Conservation (phyloP, 768 basidiomycete species). For the Lentinula boryana region DNA sequence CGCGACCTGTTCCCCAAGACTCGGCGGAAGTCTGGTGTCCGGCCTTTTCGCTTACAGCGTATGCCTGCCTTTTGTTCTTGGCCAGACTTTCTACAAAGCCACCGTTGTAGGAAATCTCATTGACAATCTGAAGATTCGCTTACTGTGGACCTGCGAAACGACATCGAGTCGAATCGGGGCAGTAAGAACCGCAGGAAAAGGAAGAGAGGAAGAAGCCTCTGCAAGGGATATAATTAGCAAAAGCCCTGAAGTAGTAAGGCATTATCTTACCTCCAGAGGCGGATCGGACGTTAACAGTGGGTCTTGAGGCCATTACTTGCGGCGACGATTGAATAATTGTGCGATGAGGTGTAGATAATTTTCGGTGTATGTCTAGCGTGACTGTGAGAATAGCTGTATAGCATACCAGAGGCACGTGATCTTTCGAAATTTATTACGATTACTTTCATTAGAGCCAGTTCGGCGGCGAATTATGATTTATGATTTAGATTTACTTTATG, state of each 20-base stretch:
- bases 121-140: conserved; percentile 31
- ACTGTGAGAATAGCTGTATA: not conserved
- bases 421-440: no score
- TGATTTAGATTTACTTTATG: no score
- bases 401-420: not conserved
- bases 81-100: conserved; percentile 78
- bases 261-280: conserved; percentile 57
- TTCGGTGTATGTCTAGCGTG: not conserved
- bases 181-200: conserved; percentile 93
- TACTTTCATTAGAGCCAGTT: no score
- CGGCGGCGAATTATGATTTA: no score
- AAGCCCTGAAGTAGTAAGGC: not conserved
- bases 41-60: conserved; percentile 95
- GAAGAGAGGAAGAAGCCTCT: conserved; percentile 86
- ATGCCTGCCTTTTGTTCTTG: conserved; percentile 97
- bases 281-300: conserved; percentile 82
- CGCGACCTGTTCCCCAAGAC: conserved; percentile 99
- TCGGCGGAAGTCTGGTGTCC: conserved; percentile 99
- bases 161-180: conserved; percentile 99
- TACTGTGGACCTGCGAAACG: conserved; percentile 98
- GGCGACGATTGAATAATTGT: not conserved
- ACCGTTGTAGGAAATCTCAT: not conserved
- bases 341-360: not conserved
- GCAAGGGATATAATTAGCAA: not conserved
- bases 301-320: conserved; percentile 78